Evolutionary conservation across 805 yeast genomes (phyloP).

Genomic region (Isabelozyma rhagii): DNA sequence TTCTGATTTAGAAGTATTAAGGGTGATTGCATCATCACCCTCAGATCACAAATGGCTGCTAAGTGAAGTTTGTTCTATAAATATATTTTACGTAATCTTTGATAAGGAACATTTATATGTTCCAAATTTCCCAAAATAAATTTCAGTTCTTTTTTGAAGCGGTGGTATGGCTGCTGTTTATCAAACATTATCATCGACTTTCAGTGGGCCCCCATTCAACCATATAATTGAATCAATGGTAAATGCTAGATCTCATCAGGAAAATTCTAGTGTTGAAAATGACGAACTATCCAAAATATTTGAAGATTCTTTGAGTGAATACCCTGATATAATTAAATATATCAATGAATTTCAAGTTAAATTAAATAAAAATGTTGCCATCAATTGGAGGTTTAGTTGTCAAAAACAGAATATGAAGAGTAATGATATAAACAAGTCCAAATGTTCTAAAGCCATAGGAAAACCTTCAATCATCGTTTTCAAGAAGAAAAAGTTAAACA

Average conservation of each 20-base stretch:
- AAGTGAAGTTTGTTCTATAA: neutral
- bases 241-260: neutral
- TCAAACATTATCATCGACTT: neutral
- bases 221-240: neutral
- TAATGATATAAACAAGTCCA: constrained; percentile 3
- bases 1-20: too few species aligned
- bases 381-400: neutral
- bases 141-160: neutral
- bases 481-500: constrained; percentile 21
- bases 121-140: neutral
- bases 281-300: neutral
- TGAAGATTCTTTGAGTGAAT: constrained; percentile 6
- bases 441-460: neutral
- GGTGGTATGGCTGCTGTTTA: neutral
- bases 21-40: neutral
- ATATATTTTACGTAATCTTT: neutral
- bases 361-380: constrained; percentile 1
- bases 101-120: neutral
- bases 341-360: constrained; percentile 19
- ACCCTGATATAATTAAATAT: constrained; percentile 16
- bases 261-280: neutral
- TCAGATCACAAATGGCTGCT: neutral
- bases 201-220: neutral
- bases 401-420: neutral
- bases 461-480: constrained; percentile 21